These are phyloP conservation scores for Exophiala lecanii-corni DNA, from an alignment of 2,329 filamentous ascomycete genomes.

Conservation along the genomic window DNA sequence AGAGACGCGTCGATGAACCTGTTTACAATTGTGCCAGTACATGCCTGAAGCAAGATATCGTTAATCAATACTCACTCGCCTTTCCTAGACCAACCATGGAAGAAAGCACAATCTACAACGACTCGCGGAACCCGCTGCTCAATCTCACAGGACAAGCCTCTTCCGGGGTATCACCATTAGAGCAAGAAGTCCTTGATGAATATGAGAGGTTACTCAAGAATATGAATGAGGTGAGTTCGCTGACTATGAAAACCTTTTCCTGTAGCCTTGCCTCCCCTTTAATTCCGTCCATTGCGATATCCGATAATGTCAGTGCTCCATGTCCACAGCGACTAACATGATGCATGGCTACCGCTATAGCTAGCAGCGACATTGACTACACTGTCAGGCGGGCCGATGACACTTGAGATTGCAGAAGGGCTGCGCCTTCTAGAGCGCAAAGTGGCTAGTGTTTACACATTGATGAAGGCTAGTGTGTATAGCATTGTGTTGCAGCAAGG, in stretches of 20 bases:
- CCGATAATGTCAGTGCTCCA: too few relatives aligned
- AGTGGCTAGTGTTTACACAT: conserved; percentile 88
- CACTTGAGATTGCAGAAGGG: conserved; percentile 74
- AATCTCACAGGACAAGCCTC: conserved; percentile 15
- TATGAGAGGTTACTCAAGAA: conserved; percentile 84
- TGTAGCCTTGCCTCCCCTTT: too few relatives aligned
- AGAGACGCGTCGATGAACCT: too few relatives aligned
- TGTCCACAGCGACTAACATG: too few relatives aligned
- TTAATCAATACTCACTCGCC: too few relatives aligned
- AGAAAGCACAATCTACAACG: conserved; percentile 16
- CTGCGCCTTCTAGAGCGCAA: conserved; percentile 86
- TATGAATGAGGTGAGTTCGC: conserved; percentile 71
- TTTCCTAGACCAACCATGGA: conserved; percentile 17
- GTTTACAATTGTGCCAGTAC: too few relatives aligned
- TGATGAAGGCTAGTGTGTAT: conserved; percentile 97
- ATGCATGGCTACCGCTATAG: too few relatives aligned
- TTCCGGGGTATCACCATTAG: conserved; percentile 52
- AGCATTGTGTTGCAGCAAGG: conserved; percentile 93
- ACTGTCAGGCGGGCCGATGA: conserved; percentile 66
- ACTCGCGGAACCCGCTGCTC: conserved; percentile 11
- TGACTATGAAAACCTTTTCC: not conserved
- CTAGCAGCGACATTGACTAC: conserved; percentile 57
- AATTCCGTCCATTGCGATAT: too few relatives aligned
- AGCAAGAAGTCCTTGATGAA: conserved; percentile 93
- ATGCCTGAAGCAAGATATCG: too few relatives aligned